phyloP scores from a whole-genome alignment of 1,139 yeast species.

The Kodamaea derodonti region DNA sequence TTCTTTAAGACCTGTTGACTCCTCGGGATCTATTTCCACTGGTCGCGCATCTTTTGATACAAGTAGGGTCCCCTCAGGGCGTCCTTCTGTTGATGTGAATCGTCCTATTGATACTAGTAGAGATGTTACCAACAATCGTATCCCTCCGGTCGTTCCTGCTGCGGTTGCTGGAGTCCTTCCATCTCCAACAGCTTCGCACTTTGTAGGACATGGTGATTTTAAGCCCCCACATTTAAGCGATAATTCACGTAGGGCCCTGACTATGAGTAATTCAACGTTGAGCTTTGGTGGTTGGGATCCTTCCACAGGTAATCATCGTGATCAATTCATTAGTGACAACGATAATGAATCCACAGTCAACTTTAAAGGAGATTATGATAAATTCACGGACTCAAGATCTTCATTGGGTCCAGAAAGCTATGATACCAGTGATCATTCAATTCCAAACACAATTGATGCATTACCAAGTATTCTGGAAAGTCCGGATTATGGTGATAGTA shows the following conservation, averaged over 20 bases:
- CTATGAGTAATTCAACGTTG: slow-evolving; percentile 37
- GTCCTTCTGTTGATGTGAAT: background rate
- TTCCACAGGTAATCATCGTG: slow-evolving; percentile 46
- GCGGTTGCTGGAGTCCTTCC: background rate
- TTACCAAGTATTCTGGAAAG: slow-evolving; percentile 38
- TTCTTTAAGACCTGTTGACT: slow-evolving; percentile 5
- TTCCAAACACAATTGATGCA: slow-evolving; percentile 45
- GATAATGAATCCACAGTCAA: slow-evolving; percentile 40
- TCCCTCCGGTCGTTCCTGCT: background rate
- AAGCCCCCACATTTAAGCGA: background rate
- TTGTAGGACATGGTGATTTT: too few relatives aligned
- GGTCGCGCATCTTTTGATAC: slow-evolving; percentile 8
- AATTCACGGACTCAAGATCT: slow-evolving; percentile 32
- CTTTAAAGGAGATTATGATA: slow-evolving; percentile 28
- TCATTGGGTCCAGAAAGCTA: slow-evolving; percentile 19
- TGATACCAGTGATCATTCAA: slow-evolving; percentile 26
- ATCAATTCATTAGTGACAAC: slow-evolving; percentile 47
- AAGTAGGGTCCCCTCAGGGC: background rate
- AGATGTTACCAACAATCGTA: slow-evolving; percentile 2
- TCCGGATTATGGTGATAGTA: slow-evolving; percentile 24
- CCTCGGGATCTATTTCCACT: slow-evolving; percentile 7
- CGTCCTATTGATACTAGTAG: slow-evolving; percentile 1
- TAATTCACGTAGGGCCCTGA: slow-evolving; percentile 31
- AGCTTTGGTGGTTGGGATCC: slow-evolving; percentile 55
- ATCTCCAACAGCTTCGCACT: background rate